A percentile compares a stretch with the other conserved stretches of the same genome.
These are phyloP conservation scores for Candida fluviatilis DNA, from an alignment of 805 yeast species.

Conservation along the genomic window DNA sequence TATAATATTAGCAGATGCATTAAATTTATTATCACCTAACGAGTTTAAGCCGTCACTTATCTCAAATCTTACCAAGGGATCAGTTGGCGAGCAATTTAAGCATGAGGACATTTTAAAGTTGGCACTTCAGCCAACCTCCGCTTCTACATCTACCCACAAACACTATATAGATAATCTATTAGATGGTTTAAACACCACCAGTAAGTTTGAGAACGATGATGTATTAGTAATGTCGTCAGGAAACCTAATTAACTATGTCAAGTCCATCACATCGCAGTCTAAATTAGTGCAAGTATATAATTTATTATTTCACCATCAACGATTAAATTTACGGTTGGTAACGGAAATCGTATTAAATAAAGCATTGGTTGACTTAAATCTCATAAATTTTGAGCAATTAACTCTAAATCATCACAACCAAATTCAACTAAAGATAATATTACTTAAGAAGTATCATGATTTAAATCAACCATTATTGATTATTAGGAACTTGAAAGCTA, in stretches of 20 bases:
- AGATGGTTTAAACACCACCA: slow-evolving; percentile 18
- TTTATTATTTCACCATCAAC: slow-evolving; percentile 22
- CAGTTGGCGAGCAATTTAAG: slow-evolving; percentile 25
- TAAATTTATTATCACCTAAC: slow-evolving; percentile 29
- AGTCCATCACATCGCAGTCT: slow-evolving; percentile 14
- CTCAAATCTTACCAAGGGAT: slow-evolving; percentile 27
- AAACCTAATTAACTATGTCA: slow-evolving; percentile 17
- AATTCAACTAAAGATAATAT: slow-evolving; percentile 25
- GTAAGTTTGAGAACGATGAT: slow-evolving; percentile 6
- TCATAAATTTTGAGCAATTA: slow-evolving; percentile 14
- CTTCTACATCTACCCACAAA: slow-evolving; percentile 1
- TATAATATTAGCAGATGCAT: slow-evolving; percentile 30
- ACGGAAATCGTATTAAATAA: slow-evolving; percentile 25
- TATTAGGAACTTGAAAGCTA: slow-evolving; percentile 23
- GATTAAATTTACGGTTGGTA: slow-evolving; percentile 20
- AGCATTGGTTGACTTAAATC: slow-evolving; percentile 17
- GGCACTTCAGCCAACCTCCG: slow-evolving; percentile 2
- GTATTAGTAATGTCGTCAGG: slow-evolving; percentile 14
- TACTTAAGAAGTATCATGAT: slow-evolving; percentile 34
- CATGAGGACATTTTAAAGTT: slow-evolving; percentile 9
- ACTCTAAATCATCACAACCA: slow-evolving; percentile 15
- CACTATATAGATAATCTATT: slow-evolving; percentile 18
- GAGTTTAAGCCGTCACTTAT: slow-evolving; percentile 32
- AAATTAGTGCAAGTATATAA: slow-evolving; percentile 18
- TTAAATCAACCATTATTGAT: slow-evolving; percentile 29